Conservation (phyloP, 306 rosid species). For the Acmispon strigosus region DNA sequence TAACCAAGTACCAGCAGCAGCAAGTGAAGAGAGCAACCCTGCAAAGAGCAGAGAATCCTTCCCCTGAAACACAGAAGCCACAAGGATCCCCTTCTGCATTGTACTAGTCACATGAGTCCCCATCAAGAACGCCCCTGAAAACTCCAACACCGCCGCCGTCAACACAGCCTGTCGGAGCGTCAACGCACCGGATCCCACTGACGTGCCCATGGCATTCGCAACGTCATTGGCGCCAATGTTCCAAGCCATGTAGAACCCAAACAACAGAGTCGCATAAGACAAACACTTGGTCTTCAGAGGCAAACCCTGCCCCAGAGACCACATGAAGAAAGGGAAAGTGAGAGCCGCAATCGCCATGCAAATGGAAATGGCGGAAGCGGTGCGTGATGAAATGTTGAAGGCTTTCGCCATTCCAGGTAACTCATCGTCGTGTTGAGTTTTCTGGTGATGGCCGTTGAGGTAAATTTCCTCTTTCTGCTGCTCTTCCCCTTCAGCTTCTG, state of each 20-base stretch:
- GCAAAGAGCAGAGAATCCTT: conserved; percentile 64
- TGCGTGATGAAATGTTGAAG: conserved; percentile 55
- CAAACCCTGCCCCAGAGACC: conserved; percentile 55
- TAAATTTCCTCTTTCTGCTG: conserved; percentile 21
- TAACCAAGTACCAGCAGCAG: conserved; percentile 99
- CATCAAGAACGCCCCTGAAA: conserved; percentile 81
- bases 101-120: conserved; percentile 90
- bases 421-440: neutral
- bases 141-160: conserved; percentile 82
- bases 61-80: conserved; percentile 70
- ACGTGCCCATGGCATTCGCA: conserved; percentile 99
- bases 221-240: conserved; percentile 98
- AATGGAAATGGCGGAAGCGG: conserved; percentile 55
- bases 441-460: conserved; percentile 19
- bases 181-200: conserved; percentile 94
- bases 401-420: conserved; percentile 62
- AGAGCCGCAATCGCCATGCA: conserved; percentile 69
- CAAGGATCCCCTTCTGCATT: conserved; percentile 95
- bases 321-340: conserved; percentile 60
- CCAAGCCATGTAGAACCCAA: conserved; percentile 99
- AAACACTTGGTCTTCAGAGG: conserved; percentile 51
- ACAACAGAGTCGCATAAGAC: conserved; percentile 59
- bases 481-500: conserved; percentile 53
- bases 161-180: conserved; percentile 77
- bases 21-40: conserved; percentile 89